Conservation (phyloP, 176 grass and related monocot species). For the Musa acuminata region DNA sequence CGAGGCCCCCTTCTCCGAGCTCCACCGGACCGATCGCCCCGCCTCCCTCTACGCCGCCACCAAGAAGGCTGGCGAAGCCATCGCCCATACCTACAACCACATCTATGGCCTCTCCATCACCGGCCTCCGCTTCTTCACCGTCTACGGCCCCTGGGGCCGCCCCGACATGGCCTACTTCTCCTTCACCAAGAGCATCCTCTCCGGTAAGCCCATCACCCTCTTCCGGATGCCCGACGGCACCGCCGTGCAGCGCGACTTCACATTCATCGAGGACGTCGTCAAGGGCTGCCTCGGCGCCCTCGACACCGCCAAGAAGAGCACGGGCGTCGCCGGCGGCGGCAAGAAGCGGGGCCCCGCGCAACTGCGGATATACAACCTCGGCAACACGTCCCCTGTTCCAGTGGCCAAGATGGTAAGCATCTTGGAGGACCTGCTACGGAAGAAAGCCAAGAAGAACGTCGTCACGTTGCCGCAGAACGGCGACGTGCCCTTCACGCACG, state of each 20-base stretch:
- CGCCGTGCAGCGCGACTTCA: conserved; percentile 16
- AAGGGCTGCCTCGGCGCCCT: conserved; percentile 10
- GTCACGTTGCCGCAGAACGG: conserved; percentile 12
- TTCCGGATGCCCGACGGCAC: conserved; percentile 5
- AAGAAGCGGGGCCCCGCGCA: conserved; percentile 9
- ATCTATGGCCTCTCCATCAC: conserved; percentile 18
- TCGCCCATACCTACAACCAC: conserved; percentile 13
- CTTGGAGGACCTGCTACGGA: conserved; percentile 1
- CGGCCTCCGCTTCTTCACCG: conserved; percentile 17
- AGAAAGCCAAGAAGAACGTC: conserved; percentile 11
- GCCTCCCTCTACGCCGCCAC: conserved; percentile 12
- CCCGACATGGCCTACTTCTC: conserved; percentile 16
- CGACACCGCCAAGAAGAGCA: conserved; percentile 19
- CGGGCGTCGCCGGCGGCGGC: background rate
- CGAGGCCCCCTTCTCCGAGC: conserved; percentile 8
- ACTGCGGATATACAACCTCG: conserved; percentile 12
- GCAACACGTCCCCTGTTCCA: conserved; percentile 10
- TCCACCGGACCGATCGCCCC: conserved; percentile 14
- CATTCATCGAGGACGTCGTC: conserved; percentile 14
- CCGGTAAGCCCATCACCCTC: conserved; percentile 11
- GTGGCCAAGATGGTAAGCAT: conserved; percentile 3
- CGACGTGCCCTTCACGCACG: conserved; percentile 11
- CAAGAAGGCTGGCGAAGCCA: conserved; percentile 12
- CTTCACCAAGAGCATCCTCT: conserved; percentile 1
- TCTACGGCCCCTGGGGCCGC: conserved; percentile 19